Evolutionary conservation across 495 filamentous ascomycete genomes (phyloP), one percentile per base, ranked within the genome.

Genomic region (Bombardia bombarda): DNA sequence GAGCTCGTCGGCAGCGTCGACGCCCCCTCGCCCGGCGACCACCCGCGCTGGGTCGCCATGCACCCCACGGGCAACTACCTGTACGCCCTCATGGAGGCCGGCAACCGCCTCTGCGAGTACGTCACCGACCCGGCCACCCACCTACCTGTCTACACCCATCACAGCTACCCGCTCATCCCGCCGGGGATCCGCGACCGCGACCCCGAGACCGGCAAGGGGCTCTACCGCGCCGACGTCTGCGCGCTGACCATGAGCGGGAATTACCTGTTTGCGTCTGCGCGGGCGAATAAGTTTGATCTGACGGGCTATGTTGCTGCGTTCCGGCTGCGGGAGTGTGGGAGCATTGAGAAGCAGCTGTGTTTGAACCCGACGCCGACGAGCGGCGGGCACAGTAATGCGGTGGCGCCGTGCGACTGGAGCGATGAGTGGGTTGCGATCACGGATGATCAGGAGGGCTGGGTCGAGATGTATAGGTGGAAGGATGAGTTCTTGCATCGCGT

Each of bases 381-480:
- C 54, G 86, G 86, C 28, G 86, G 86, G 0, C 86, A 92, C 63
- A 86, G 82, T 40, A 92, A 92, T 55, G 85, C 85, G 0, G 85
- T 90, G 23, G 78, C 75, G 47, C 85, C 85, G 2, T 86, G 82
- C 56, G 75, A 80, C 48, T 92, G 84, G 73, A 84, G 74, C 49
- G 85, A 92, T 49, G 85, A 90, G 67, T 92, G 82, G 82, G 45
- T 92, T 23, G 86, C 86, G 8, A 73, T 92, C 51, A 87, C 83
- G 38, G 86, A 92, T 49, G 86, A 92, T 53, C 82, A 89, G 67
- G 74, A 85, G 42, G 86, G 86, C 3, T 87, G 80, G 63, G 58
- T 92, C n/a, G 86, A 90, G 70, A 86, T 92, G 49, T 90, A 89
- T 53, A 68, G 84, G 25, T 92, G 83, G 79, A 69, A 77, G 50